Base-by-base conservation (phyloP, 257 asterid species). In the Rubia yunnanensis region DNA sequence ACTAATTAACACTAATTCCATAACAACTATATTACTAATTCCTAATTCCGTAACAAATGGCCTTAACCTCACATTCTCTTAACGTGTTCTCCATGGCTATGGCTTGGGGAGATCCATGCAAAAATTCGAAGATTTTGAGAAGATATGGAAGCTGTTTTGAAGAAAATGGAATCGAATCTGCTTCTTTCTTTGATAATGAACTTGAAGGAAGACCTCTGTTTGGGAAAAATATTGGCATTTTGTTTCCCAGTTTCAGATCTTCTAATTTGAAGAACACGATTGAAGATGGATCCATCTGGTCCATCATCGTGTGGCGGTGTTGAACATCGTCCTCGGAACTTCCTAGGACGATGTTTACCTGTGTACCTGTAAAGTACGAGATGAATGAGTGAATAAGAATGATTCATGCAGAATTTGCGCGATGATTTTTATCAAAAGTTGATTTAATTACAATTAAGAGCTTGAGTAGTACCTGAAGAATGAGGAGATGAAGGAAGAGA, bases 111-210 rank as follows among this genome's bases (percentile, higher is more conserved):
- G 96, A 84, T 4, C 74, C 85, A 26, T 18, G 71, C 32, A 85
- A 48, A 72, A 91, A 79, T 0, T 82, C 74, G 79, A 80, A 86
- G 39, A 23, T 56, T 3, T 72, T 71, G 66, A 91, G 96, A 30
- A 88, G 76, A 67, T 62, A 7, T 2, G 77, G 67, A 50, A 91
- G 85, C 9, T 81, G 63, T 54, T 77, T 30, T 46, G 69, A 74
- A 7, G 91, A 72, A 74, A 91, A 91, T 18, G 95, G 96, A 52
- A 88, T 84, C 1, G 74, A 49, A 67, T 84, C 83, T 34, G 95
- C 91, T 75, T 80, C 85, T 49, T 76, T 74, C 77, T 66, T 81
- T 2, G 91, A 54, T 59, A 87, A 78, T 44, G 77, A 44, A 54
- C 41, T 72, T 10, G 77, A 52, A 0, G 74, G 67, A n/a, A 70